Evolutionary conservation across 2,329 filamentous ascomycete genomes (phyloP), one percentile per base, ranked within the genome.

Genomic region (Claviceps citrina): DNA sequence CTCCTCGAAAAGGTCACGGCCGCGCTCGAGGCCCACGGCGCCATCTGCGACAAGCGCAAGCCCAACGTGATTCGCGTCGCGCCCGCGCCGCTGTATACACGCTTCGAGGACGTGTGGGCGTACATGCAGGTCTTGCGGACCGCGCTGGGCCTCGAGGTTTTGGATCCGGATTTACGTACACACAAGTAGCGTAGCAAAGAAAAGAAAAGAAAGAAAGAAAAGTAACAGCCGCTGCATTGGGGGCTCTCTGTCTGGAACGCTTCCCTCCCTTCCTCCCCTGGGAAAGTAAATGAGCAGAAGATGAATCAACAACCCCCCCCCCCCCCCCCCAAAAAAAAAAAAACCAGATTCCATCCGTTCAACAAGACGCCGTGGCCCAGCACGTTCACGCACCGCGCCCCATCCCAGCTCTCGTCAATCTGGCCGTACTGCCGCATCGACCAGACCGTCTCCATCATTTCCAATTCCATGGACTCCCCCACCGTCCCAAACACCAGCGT

Each of bases 21-120:
- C 32, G 68, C 67, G 22, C 57, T 94, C 22, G 74, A 83, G 49
- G 68, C 73, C 10, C 70, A 73, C 2, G 82, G 80, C 1, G 76
- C 91, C 2, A 71, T 93, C 1, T 76, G 83, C 28, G 86, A 94
- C 54, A 82, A 91, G 67, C 68, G 86, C 43, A 84, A 83, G 57
- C 86, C 87, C 1, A 78, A 87, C 54, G 86, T 94, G 13, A 78
- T 94, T 38, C 68, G 86, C 2, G 76, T 93, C 1, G 84, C 86
- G 2, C 86, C 87, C 1, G 80, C 82, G 31, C 85, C 86, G 7
- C 57, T 94, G 48, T 94, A 93, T 60, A 89, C 89, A 52, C 76
- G 72, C 0, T 93, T 83, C 54, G 66, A 68, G 43, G 86, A 94
- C 50, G 77, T 86, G 6, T 68, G 60, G 60, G 59, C 49, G 35